These are phyloP conservation scores for Penium margaritaceum DNA, from an alignment of 139 green algal species.

Conservation along the genomic window DNA sequence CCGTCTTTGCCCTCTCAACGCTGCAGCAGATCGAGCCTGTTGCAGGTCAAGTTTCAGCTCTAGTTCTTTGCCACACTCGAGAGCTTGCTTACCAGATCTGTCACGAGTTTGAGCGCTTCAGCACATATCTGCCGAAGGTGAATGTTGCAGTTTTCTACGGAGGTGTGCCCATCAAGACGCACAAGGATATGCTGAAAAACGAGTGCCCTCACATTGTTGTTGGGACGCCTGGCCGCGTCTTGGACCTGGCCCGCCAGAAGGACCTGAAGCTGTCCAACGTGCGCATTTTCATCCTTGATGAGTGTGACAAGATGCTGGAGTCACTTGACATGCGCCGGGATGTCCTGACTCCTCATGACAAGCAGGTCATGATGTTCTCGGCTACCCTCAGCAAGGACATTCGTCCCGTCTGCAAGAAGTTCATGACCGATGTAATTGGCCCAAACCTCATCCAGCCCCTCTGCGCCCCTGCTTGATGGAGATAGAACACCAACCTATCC, in stretches of 20 bases:
- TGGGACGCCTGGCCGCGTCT: slow-evolving; percentile 88
- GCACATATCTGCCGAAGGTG: slow-evolving; percentile 70
- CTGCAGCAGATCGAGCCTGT: slow-evolving; percentile 86
- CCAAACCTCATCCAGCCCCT: too few species aligned
- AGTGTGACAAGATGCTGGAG: slow-evolving; percentile 99
- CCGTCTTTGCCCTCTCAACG: slow-evolving; percentile 96
- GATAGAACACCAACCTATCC: too few species aligned
- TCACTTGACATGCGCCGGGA: slow-evolving; percentile 89
- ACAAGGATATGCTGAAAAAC: slow-evolving; percentile 76
- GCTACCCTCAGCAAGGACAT: slow-evolving; percentile 88
- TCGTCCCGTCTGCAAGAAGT: slow-evolving; percentile 93
- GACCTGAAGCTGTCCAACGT: slow-evolving; percentile 75
- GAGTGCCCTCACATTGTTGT: slow-evolving; percentile 85
- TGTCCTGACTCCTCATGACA: slow-evolving; percentile 90
- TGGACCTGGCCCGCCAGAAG: slow-evolving; percentile 66
- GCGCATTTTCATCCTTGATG: slow-evolving; percentile 94
- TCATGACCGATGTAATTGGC: slow-evolving; percentile 79
- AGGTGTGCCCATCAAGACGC: slow-evolving; percentile 75
- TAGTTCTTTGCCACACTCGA: slow-evolving; percentile 96
- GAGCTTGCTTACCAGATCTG: slow-evolving; percentile 98
- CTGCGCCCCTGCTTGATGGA: too few species aligned
- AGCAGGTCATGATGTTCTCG: slow-evolving; percentile 99
- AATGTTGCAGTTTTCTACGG: slow-evolving; percentile 91
- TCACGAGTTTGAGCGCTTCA: slow-evolving; percentile 95
- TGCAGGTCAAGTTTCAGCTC: slow-evolving; percentile 64